Conservation (phyloP, 139 green algal genomes). For the Tetradesmus obliquus region DNA sequence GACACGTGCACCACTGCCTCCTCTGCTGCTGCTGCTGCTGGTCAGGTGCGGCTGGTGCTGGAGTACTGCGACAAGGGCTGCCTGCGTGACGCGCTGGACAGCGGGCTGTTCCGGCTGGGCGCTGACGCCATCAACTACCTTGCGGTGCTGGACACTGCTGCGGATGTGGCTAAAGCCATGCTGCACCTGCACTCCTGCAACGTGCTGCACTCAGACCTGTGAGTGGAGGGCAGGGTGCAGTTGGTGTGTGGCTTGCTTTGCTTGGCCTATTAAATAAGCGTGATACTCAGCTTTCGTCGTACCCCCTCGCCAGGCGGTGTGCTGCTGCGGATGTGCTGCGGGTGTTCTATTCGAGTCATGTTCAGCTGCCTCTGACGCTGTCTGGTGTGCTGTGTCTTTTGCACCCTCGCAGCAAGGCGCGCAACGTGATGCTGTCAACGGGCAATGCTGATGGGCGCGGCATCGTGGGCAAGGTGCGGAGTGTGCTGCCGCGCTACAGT, state of each 20-base stretch:
- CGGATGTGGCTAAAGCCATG: constrained; percentile 70
- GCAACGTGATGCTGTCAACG: constrained; percentile 58
- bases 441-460: constrained; percentile 39
- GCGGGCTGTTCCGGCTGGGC: constrained; percentile 45
- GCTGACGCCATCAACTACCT: constrained; percentile 53
- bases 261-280: neutral
- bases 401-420: constrained; percentile 39
- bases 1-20: neutral
- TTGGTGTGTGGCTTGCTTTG: neutral
- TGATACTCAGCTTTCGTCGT: no score
- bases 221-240: neutral
- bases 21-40: neutral
- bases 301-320: no score
- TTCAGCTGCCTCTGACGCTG: neutral
- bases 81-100: constrained; percentile 54
- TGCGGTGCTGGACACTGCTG: constrained; percentile 63
- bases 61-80: constrained; percentile 69
- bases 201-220: constrained; percentile 70
- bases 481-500: neutral
- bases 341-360: neutral
- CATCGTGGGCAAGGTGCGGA: constrained; percentile 45
- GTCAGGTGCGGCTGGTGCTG: constrained; percentile 64
- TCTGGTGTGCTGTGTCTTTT: neutral
- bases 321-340: neutral
- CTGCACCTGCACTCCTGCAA: constrained; percentile 65